Conservation (phyloP, 2,329 filamentous ascomycete species). For the Phaeophleospora eucalypticola region DNA sequence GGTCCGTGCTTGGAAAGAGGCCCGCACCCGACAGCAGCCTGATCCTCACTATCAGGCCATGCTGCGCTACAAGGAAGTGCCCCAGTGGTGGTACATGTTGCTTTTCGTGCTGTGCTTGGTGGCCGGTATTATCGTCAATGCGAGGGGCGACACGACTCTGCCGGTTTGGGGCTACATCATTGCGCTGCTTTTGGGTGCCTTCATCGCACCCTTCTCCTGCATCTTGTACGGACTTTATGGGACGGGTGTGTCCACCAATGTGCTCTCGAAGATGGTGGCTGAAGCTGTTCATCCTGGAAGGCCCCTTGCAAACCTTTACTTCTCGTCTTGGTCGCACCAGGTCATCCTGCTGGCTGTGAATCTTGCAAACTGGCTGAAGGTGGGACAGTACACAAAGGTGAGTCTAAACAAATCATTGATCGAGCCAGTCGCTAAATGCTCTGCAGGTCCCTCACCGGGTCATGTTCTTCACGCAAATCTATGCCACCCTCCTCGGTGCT, state of each 20-base stretch:
- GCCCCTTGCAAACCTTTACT: slow-evolving; percentile 35
- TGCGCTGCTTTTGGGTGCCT: slow-evolving; percentile 19
- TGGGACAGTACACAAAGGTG: slow-evolving; percentile 32
- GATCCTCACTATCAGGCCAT: slow-evolving; percentile 34
- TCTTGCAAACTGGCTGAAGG: slow-evolving; percentile 33
- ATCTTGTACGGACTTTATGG: slow-evolving; percentile 29
- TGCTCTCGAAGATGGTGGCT: slow-evolving; percentile 44
- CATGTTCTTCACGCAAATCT: slow-evolving; percentile 45
- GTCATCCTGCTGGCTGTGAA: slow-evolving; percentile 27
- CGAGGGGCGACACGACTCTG: slow-evolving; percentile 17
- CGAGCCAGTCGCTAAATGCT: not conserved
- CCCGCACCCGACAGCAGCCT: slow-evolving; percentile 19
- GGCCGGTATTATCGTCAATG: slow-evolving; percentile 3
- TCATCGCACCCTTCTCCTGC: slow-evolving; percentile 28
- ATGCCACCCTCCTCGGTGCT: slow-evolving; percentile 41
- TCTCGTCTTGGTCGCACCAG: slow-evolving; percentile 31
- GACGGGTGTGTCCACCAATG: slow-evolving; percentile 40
- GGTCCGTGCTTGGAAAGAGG: slow-evolving; percentile 23
- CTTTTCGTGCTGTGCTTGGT: slow-evolving; percentile 18
- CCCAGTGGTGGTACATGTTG: slow-evolving; percentile 31
- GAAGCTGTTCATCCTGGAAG: slow-evolving; percentile 44
- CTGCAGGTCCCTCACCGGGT: slow-evolving; percentile 36
- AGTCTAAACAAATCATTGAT: too few species aligned
- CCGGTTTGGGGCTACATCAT: slow-evolving; percentile 34
- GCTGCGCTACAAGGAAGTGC: slow-evolving; percentile 30